A percentile compares a stretch with the other conserved stretches of the same genome.
Evolutionary conservation across 31 red algal species (phyloP).

Genomic region (Porphyra umbilicalis): DNA sequence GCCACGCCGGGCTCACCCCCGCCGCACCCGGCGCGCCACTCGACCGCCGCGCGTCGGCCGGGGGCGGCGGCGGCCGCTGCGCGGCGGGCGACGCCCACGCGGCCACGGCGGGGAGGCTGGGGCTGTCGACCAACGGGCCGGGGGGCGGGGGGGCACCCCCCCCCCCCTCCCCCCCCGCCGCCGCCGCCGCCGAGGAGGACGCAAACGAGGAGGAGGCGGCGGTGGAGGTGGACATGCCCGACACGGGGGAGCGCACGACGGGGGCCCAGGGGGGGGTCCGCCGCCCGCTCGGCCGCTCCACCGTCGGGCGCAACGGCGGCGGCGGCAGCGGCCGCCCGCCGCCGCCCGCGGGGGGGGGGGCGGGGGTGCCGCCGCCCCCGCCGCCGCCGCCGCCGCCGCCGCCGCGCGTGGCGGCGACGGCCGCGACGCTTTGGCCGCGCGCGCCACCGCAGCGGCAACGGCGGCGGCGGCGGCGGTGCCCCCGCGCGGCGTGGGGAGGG

Average conservation of each 20-base stretch:
- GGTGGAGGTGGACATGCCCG: not conserved
- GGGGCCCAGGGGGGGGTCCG: not conserved
- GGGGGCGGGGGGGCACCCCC: not conserved
- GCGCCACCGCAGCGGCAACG: no score
- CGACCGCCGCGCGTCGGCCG: no score
- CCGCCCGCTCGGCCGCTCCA: not conserved
- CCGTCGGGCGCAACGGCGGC: no score
- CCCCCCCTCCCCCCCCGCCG: no score
- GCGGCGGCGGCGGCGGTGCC: no score
- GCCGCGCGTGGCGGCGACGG: not conserved
- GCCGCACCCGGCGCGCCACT: not conserved
- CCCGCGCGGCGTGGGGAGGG: no score
- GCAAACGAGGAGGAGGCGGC: not conserved
- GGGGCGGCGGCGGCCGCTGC: not conserved
- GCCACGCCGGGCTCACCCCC: not conserved
- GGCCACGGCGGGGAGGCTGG: not conserved
- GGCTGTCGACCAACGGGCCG: not conserved
- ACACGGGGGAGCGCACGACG: not conserved
- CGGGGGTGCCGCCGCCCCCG: no score
- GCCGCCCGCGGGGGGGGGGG: no score
- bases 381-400: not conserved
- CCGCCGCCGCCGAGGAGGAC: not conserved
- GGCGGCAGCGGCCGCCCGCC: no score
- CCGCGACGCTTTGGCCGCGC: not conserved
- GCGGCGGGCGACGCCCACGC: not conserved